Base-by-base conservation (phyloP, 2,329 filamentous ascomycete genomes). In the Clonostachys solani region DNA sequence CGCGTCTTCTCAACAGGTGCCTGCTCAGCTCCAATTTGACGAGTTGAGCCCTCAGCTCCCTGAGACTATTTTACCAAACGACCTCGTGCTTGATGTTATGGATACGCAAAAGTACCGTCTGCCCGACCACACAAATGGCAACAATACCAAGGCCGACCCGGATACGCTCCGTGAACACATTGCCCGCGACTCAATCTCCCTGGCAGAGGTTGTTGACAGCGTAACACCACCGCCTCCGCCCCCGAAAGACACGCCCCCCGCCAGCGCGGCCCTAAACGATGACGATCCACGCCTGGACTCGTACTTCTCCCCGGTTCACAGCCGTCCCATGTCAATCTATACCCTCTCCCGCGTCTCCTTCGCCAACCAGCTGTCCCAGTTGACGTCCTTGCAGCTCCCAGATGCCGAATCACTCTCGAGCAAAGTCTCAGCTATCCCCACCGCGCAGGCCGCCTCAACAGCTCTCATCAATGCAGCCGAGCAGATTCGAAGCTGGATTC, bases 401-500 rank as follows among this genome's bases (percentile, higher is more conserved):
- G 87, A 95, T 63, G 89, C 92, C 45, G 84, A 86, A 40, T 86
- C 89, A 1, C 76, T 99, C 18, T 89, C 90, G 29, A 87, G 84
- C 52, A 89, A 86, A 60, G 91, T 99, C 43, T 82, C 85, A 9
- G 85, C 89, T 15, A 94, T 97, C 43, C 83, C 90, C 10, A 94
- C 88, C 0, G 90, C 92, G 4, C 84, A 88, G 49, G 81, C 85
- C n/a, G 94, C 92, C 23, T 83, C 90, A 10, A 87, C 83, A 50
- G 90, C 91, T 1, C 77, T 97, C 47, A 86, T 89, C 54, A 87
- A 89, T 55, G 90, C 92, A 12, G 90, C 92, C 5, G 89, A 95
- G 51, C 92, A 97, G 66, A 97, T 99, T 54, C 81, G 87, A 52
- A 86, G 87, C 59, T 99, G 94, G 94, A 96, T 96, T 60, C 80